Percentiles rank a stretch among this genome's conserved stretches.
phyloP scores from a whole-genome alignment of 108 stramenopile genomes.

The Cylindrotheca fusiformis region DNA sequence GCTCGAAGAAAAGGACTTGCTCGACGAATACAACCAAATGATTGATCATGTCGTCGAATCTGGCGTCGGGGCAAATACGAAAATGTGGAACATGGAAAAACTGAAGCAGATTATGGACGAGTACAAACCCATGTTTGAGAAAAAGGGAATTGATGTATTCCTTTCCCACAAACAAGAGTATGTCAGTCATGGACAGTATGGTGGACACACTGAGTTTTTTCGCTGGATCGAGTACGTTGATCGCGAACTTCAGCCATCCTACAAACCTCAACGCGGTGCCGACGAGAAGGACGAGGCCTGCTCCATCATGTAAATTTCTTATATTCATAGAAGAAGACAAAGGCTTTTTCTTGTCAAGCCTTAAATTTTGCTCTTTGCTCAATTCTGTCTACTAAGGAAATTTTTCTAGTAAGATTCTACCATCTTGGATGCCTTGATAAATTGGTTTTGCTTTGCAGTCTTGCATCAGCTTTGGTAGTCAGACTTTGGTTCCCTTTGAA shows the following conservation, averaged over 20 bases:
- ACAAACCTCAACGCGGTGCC: constrained; percentile 41
- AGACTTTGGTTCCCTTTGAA: no score
- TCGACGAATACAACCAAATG: constrained; percentile 35
- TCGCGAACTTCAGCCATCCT: constrained; percentile 43
- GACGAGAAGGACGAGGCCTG: constrained; percentile 31
- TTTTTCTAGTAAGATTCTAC: no score
- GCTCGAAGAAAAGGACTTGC: constrained; percentile 29
- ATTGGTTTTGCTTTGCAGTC: no score
- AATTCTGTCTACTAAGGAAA: no score
- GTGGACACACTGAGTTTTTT: constrained; percentile 44
- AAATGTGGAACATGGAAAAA: constrained; percentile 46
- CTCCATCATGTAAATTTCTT: constrained; percentile 14
- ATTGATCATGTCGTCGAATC: constrained; percentile 32
- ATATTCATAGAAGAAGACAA: no score
- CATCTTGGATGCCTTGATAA: no score
- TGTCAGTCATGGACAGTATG: constrained; percentile 42
- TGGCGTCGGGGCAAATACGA: constrained; percentile 22
- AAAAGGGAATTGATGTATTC: constrained; percentile 45
- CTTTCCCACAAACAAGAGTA: constrained; percentile 46
- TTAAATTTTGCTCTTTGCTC: no score
- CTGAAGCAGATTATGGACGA: constrained; percentile 31
- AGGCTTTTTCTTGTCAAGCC: no score
- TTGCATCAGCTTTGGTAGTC: no score
- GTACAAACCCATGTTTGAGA: constrained; percentile 37
- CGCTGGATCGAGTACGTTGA: constrained; percentile 61